These are phyloP conservation scores for Pythium rishiriense DNA, from an alignment of 352 stramenopile genomes.

Conservation along the genomic window DNA sequence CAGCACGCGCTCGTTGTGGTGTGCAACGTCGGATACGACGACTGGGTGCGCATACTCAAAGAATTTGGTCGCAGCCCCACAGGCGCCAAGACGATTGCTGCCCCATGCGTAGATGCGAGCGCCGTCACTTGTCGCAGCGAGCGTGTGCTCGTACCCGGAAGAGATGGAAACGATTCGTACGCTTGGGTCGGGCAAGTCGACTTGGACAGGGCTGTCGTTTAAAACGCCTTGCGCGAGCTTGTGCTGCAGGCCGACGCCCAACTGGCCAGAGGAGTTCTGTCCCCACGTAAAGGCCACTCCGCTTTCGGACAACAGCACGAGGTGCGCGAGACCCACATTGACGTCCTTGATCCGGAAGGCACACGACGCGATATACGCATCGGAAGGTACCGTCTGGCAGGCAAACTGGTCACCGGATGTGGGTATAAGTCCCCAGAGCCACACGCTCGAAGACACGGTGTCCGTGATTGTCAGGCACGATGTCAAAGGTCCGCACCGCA, in stretches of 20 bases:
- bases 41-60: constrained; percentile 44
- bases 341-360: constrained; percentile 28
- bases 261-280: constrained; percentile 30
- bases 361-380: constrained; percentile 15
- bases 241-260: constrained; percentile 33
- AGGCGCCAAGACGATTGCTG: constrained; percentile 38
- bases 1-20: background rate
- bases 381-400: constrained; percentile 20
- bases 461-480: constrained; percentile 25
- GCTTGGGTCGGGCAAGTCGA: constrained; percentile 29
- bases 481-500: constrained; percentile 37
- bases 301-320: constrained; percentile 30
- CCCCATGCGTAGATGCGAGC: constrained; percentile 38
- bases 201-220: constrained; percentile 13
- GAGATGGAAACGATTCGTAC: constrained; percentile 23
- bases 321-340: constrained; percentile 31
- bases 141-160: constrained; percentile 40
- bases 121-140: constrained; percentile 29
- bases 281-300: constrained; percentile 45
- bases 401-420: constrained; percentile 14
- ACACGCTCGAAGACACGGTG: background rate
- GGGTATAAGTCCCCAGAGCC: constrained; percentile 11
- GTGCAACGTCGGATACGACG: constrained; percentile 16
- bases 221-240: constrained; percentile 9
- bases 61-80: constrained; percentile 46